Percentiles rank a stretch among this genome's conserved stretches.
These are phyloP conservation scores for Cytidiella melzeri DNA, from an alignment of 768 basidiomycete species.

Conservation along the genomic window DNA sequence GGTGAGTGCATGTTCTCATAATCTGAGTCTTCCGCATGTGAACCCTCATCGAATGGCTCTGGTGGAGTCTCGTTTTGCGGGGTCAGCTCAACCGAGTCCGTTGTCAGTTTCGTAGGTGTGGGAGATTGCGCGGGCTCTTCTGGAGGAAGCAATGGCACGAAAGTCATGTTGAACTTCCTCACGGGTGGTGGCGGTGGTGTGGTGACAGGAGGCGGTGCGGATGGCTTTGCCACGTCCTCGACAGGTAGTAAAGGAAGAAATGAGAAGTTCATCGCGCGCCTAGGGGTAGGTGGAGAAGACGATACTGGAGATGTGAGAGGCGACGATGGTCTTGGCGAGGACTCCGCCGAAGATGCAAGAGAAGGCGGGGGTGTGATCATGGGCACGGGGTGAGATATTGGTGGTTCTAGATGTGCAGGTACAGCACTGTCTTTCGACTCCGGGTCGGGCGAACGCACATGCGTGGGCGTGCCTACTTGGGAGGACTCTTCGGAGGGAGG, in stretches of 20 bases:
- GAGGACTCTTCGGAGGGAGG: conserved; percentile 2
- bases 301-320: neutral
- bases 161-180: conserved; percentile 13
- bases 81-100: conserved; percentile 1
- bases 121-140: neutral
- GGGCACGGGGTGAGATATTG: neutral
- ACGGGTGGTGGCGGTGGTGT: neutral
- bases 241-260: conserved; percentile 23
- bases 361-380: neutral
- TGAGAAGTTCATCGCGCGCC: conserved; percentile 14
- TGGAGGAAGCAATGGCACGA: conserved; percentile 12
- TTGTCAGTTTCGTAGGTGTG: neutral
- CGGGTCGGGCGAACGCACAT: neutral
- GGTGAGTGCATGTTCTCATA: neutral
- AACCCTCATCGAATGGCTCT: neutral
- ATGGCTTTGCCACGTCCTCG: conserved; percentile 11
- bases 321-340: conserved; percentile 1
- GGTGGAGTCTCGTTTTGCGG: conserved; percentile 8
- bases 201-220: neutral
- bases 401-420: conserved; percentile 4
- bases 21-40: neutral
- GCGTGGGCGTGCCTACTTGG: neutral
- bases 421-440: neutral
- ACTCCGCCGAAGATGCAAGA: neutral
- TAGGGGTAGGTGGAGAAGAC: conserved; percentile 2